Evolutionary conservation across 805 yeast species (phyloP), one percentile per base, ranked within the genome.

Genomic region (Lipomyces sp.): DNA sequence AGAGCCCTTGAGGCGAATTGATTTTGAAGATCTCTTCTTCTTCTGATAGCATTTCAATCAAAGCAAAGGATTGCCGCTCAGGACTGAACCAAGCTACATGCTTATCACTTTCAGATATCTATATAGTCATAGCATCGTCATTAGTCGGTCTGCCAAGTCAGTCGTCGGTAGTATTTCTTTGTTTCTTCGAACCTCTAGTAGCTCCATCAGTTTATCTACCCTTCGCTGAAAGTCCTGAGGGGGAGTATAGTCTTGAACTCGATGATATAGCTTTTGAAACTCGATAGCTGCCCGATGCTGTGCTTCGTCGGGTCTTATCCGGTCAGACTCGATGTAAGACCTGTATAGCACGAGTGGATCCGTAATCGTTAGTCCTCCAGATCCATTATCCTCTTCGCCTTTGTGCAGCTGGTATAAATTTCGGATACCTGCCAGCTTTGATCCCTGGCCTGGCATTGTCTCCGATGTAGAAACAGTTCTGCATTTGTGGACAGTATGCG

Each of bases 1-100:
- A 79, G 4, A 84, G 66, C 0, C 90, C 90, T 49, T 77, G 83
- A 0, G 89, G 89, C 0, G 85, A 73, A 1, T 76, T 71, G 48
- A 80, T 70, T 47, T 76, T 70, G 3, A 66, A 60, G 29, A 82
- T 62, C 56, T 80, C 84, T 51, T 81, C 85, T 56, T 82, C 86
- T 61, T 81, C 84, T 0, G 79, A 72, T 21, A 84, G 61, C 8
- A 73, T 73, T 51, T 68, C 67, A 21, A 84, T 70, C 39, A 84
- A 60, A 38, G 78, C 78, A 42, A 29, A 43, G 24, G 61, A 49
- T 37, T 60, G 43, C 16, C 49, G 49, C 13, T 45, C 49, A 11
- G 49, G 49, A 35, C 49, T 45, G 39, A 26, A 47, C 40, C 33
- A 39, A 33, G 42, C 34, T 18, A n/a, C n/a, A n/a, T n/a, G n/a